Evolutionary conservation across 1,284 basidiomycete genomes (phyloP).

Genomic region (Anthracocystis panici-leucophaei): DNA sequence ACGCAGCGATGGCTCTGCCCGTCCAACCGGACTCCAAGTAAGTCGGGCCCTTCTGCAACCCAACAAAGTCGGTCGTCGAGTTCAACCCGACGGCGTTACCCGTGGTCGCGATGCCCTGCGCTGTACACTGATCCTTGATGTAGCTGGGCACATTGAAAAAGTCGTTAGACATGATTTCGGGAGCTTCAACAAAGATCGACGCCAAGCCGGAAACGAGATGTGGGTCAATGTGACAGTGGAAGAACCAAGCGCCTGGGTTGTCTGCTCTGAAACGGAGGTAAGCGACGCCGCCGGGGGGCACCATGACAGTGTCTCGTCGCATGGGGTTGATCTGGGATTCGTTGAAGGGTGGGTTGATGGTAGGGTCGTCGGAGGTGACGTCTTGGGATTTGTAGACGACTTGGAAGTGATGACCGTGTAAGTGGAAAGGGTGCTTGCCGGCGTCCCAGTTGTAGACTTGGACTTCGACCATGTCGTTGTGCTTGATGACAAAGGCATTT

Average conservation of each 20-base stretch:
- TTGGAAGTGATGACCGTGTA: constrained; percentile 50
- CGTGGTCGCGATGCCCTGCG: constrained; percentile 73
- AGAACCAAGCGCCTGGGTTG: constrained; percentile 62
- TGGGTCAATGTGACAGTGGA: constrained; percentile 63
- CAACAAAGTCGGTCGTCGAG: constrained; percentile 58
- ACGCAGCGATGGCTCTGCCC: constrained; percentile 76
- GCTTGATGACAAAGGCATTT: constrained; percentile 68
- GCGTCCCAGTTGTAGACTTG: constrained; percentile 67
- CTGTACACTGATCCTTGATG: constrained; percentile 79
- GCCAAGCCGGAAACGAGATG: constrained; percentile 79
- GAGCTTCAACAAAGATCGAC: constrained; percentile 80
- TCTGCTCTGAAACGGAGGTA: constrained; percentile 61
- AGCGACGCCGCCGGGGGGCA: constrained; percentile 57
- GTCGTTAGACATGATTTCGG: constrained; percentile 66
- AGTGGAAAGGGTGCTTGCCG: constrained; percentile 57
- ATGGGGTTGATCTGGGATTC: constrained; percentile 75
- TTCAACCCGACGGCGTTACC: constrained; percentile 66
- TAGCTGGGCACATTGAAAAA: constrained; percentile 74
- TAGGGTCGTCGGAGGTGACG: constrained; percentile 81
- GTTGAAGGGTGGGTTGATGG: constrained; percentile 82
- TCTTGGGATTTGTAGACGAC: constrained; percentile 77
- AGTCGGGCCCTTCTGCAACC: constrained; percentile 33
- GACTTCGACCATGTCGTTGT: constrained; percentile 61
- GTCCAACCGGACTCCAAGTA: constrained; percentile 62
- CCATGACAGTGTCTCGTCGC: constrained; percentile 69